Percentiles rank a stretch among this genome's conserved stretches.
phyloP scores from a whole-genome alignment of 1,284 basidiomycete genomes.

The Ustilago bromivora region DNA sequence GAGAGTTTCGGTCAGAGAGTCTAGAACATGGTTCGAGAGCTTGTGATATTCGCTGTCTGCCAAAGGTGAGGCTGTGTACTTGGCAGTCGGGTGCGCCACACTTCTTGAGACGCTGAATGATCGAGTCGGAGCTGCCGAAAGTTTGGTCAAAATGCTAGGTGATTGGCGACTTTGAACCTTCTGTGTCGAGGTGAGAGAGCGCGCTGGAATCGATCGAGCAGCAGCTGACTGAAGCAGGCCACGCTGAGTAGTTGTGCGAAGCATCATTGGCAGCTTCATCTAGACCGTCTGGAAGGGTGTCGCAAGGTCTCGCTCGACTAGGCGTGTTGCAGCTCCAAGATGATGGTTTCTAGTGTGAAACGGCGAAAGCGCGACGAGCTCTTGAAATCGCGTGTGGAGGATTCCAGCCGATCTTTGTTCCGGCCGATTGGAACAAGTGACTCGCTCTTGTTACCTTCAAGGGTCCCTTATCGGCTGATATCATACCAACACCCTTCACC shows the following conservation, averaged over 20 bases:
- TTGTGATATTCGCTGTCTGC: slow-evolving; percentile 79
- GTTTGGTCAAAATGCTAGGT: not conserved
- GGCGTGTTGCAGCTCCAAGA: too few relatives aligned
- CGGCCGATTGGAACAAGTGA: slow-evolving; percentile 54
- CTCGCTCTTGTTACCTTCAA: slow-evolving; percentile 13
- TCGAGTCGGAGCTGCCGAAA: not conserved
- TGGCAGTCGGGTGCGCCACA: slow-evolving; percentile 27
- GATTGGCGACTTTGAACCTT: too few relatives aligned
- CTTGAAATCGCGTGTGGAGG: slow-evolving; percentile 15
- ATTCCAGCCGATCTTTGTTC: not conserved
- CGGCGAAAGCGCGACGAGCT: not conserved
- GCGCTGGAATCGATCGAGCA: slow-evolving; percentile 13
- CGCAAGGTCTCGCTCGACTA: too few relatives aligned
- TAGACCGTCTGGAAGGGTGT: not conserved
- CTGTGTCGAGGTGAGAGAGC: not conserved
- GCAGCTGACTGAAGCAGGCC: slow-evolving; percentile 13
- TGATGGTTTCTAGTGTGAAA: not conserved
- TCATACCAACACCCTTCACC: not conserved
- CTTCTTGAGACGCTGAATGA: slow-evolving; percentile 15
- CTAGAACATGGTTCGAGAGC: slow-evolving; percentile 85
- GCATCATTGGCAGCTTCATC: slow-evolving; percentile 44
- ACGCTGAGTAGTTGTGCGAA: slow-evolving; percentile 43
- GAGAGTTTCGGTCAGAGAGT: slow-evolving; percentile 80
- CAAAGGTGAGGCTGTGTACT: slow-evolving; percentile 69
- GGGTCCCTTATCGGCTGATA: not conserved